Evolutionary conservation across 106 monocot species (phyloP).

Genomic region (Dendrobium huoshanense): DNA sequence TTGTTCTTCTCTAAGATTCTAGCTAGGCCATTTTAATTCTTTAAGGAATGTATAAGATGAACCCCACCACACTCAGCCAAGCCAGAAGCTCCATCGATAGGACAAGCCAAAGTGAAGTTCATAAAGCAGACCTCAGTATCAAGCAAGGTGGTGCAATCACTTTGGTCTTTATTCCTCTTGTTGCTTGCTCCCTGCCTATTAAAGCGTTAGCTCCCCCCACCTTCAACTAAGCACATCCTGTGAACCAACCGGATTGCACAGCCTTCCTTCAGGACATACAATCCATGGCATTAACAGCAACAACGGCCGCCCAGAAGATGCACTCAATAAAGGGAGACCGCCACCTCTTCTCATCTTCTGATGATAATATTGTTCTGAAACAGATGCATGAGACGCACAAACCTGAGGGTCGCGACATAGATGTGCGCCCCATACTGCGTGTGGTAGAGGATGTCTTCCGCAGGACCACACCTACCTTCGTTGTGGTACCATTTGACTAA

Average conservation of each 20-base stretch:
- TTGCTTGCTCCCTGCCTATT: background rate
- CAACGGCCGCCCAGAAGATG: conserved; percentile 30
- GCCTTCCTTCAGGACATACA: background rate
- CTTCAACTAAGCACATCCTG: background rate
- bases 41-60: no score
- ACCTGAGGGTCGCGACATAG: conserved; percentile 61
- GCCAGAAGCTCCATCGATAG: background rate
- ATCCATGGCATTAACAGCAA: background rate
- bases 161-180: conserved; percentile 5
- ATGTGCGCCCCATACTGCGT: conserved; percentile 43
- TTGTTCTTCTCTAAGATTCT: no score
- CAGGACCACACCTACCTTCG: conserved; percentile 40
- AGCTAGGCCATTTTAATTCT: no score
- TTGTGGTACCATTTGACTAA: conserved; percentile 21
- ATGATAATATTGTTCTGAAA: conserved; percentile 54
- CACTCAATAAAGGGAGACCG: conserved; percentile 47
- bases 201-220: background rate
- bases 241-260: background rate
- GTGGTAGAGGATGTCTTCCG: conserved; percentile 55
- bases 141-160: background rate
- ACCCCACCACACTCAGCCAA: background rate
- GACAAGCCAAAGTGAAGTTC: background rate
- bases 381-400: conserved; percentile 61
- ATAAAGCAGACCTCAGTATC: background rate
- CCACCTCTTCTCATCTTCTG: conserved; percentile 56